Percentiles rank a stretch among this genome's conserved stretches.
These are phyloP conservation scores for Keithomyces neogunnii DNA, from an alignment of 2,329 filamentous ascomycete species.

Conservation along the genomic window DNA sequence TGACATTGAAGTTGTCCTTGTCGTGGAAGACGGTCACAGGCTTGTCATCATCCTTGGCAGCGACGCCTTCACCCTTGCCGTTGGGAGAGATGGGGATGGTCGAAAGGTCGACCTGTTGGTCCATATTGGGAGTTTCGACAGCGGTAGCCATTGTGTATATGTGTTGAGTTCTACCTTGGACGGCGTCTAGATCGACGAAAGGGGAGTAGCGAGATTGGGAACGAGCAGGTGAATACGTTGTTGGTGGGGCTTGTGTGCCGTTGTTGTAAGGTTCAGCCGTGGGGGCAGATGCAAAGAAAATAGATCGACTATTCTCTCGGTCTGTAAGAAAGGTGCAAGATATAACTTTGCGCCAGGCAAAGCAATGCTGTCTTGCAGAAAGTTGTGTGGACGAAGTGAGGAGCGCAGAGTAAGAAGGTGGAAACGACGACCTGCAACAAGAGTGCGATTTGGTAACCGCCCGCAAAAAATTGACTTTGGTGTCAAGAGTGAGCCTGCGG, in stretches of 20 bases:
- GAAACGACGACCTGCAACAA: conserved; percentile 12
- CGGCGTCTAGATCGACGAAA: conserved; percentile 5
- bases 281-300: conserved; percentile 12
- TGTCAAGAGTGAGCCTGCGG: background rate
- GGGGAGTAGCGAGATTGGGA: conserved; percentile 14
- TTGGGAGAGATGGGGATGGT: conserved; percentile 60
- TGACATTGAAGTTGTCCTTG: conserved; percentile 98
- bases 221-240: conserved; percentile 8
- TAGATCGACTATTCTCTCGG: conserved; percentile 20
- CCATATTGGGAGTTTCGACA: conserved; percentile 27
- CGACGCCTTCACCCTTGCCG: conserved; percentile 42
- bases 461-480: background rate
- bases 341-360: conserved; percentile 33
- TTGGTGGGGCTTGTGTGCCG: conserved; percentile 5
- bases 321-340: conserved; percentile 5
- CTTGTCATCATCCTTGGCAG: conserved; percentile 46
- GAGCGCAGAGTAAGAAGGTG: conserved; percentile 6
- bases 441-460: background rate
- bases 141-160: conserved; percentile 26
- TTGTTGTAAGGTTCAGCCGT: conserved; percentile 1
- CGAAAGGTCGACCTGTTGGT: conserved; percentile 56
- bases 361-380: conserved; percentile 12
- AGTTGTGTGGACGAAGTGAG: conserved; percentile 10
- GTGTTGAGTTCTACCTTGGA: conserved; percentile 2
- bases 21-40: conserved; percentile 95